These are phyloP conservation scores for Fraxinus excelsior DNA, from an alignment of 257 asterid species.

Conservation along the genomic window DNA sequence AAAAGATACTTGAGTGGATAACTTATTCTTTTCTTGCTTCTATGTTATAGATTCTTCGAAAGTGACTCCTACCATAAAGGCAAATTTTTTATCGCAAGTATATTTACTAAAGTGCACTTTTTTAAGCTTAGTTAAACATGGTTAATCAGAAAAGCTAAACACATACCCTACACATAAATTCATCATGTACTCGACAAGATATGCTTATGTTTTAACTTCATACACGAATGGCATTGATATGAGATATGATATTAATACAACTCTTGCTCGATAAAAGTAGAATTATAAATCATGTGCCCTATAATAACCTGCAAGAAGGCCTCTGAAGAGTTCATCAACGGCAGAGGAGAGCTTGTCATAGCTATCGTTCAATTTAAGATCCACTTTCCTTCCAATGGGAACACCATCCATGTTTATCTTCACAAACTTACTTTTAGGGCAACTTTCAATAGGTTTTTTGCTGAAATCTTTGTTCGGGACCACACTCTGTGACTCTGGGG, in stretches of 20 bases:
- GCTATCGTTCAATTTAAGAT: slow-evolving; percentile 69
- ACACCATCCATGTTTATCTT: slow-evolving; percentile 98
- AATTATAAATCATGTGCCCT: background rate
- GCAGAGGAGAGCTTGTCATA: slow-evolving; percentile 74
- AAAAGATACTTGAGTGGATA: background rate
- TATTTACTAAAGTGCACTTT: background rate
- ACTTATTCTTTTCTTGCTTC: no score
- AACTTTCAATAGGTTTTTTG: slow-evolving; percentile 40
- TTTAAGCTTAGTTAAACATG: background rate
- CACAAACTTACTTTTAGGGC: slow-evolving; percentile 60
- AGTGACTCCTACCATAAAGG: background rate
- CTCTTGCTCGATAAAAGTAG: background rate
- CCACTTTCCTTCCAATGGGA: slow-evolving; percentile 92
- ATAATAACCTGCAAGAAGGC: slow-evolving; percentile 79
- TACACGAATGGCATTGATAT: no score
- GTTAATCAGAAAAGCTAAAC: no score
- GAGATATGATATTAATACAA: background rate
- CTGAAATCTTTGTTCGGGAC: slow-evolving; percentile 33
- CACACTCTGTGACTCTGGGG: slow-evolving; percentile 39
- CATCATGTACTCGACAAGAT: background rate
- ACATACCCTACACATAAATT: no score
- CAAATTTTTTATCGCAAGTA: no score
- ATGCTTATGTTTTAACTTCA: no score
- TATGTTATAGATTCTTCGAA: no score
- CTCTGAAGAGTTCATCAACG: slow-evolving; percentile 84